Base-by-base conservation (phyloP, 1,139 yeast species). In the Cylindricascospora bacillispora region DNA sequence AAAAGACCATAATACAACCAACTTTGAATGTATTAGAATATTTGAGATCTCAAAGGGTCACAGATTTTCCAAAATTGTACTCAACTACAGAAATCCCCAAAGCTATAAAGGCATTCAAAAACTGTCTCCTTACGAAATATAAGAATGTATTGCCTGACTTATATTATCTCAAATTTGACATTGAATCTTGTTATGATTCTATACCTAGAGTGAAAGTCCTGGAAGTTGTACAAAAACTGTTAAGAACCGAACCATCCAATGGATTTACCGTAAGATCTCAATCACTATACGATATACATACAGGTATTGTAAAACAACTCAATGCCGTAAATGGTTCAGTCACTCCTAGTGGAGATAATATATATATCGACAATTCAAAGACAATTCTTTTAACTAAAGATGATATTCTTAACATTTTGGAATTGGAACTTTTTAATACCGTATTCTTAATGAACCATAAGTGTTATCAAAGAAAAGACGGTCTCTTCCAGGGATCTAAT, bases 401-500 rank as follows among this genome's bases (percentile, higher is more conserved):
- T 1, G 62, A 63, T 16, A 38, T 64, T 1, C 5, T 57, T 5
- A 34, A 45, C 1, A 43, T 59, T 10, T 44, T 68, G 3, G 38
- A 48, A 22, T 50, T 49, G 6, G 76, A 73, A 35, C 39, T 73
- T 16, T 45, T 44, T 3, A 43, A 54, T 6, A 60, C 70, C 0
- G 48, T 60, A 0, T 46, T 74, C 1, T 47, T 44, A 21, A 49
- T 62, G 2, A 52, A 54, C 3, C 47, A 48, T 0, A 43, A 43
- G 2, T 54, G 57, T 3, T 71, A 56, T 38, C 51, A 54, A 16
- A 61, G 93, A 35, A 65, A 56, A 24, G 55, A 61, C 7, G 98
- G 98, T 0, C 66, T 89, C 0, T 89, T 80, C 31, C 98, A 89
- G 54, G 98, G 98, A 0, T 72, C 83, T 5, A 73, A 78, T 1